phyloP scores from a whole-genome alignment of 768 basidiomycete genomes.

The Cystobasidium tubakii region DNA sequence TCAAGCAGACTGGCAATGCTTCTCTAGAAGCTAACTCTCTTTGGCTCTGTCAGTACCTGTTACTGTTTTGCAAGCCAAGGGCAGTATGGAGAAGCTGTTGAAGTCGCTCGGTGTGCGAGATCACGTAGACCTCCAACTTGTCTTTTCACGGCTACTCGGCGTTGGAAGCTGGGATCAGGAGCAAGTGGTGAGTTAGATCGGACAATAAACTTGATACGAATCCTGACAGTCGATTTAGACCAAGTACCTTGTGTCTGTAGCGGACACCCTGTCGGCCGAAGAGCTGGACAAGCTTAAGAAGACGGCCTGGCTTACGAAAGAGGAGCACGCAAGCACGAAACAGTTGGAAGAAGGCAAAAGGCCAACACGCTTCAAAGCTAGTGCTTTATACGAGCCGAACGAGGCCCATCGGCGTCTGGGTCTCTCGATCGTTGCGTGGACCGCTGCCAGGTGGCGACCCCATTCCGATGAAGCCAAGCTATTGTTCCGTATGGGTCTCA shows the following conservation, averaged over 20 bases:
- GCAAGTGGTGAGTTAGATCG: constrained; percentile 55
- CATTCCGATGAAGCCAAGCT: constrained; percentile 70
- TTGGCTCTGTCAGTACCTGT: constrained; percentile 18
- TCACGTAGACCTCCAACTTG: constrained; percentile 83
- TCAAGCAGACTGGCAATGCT: constrained; percentile 60
- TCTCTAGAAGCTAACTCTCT: constrained; percentile 58
- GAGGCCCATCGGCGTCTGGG: constrained; percentile 65
- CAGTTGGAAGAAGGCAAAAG: constrained; percentile 10
- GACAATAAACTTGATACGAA: not conserved
- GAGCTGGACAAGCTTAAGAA: constrained; percentile 59
- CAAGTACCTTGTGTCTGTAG: constrained; percentile 79
- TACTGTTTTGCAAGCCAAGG: constrained; percentile 56
- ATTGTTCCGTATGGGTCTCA: constrained; percentile 57
- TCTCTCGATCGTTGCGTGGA: constrained; percentile 85
- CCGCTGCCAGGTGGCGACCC: constrained; percentile 65
- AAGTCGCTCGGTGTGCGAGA: constrained; percentile 73
- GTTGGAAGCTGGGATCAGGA: constrained; percentile 50
- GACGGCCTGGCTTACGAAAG: constrained; percentile 66
- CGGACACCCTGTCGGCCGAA: constrained; percentile 57
- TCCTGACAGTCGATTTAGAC: constrained; percentile 43
- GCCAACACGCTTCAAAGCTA: constrained; percentile 57
- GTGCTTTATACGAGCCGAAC: constrained; percentile 76
- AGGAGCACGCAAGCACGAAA: constrained; percentile 21
- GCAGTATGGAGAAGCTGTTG: constrained; percentile 60
- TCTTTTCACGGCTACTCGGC: constrained; percentile 66